A percentile compares a stretch with the other conserved stretches of the same genome.
Conservation (phyloP, 129 eudicot genomes). For the Artemisia annua region DNA sequence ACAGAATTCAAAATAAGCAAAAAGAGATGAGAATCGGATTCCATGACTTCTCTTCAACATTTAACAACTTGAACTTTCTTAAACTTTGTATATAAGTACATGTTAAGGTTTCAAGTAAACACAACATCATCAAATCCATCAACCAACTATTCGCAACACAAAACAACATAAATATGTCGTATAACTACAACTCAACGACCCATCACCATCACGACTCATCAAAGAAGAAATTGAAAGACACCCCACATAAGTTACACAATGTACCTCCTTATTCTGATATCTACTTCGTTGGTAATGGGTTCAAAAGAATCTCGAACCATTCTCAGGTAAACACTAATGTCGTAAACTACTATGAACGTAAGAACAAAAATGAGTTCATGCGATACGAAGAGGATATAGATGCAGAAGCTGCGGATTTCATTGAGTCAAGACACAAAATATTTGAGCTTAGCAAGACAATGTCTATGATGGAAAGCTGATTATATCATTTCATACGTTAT, state of each 20-base stretch:
- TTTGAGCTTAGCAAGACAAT: slow-evolving; percentile 45
- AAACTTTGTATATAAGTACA: no score
- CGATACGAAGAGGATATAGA: slow-evolving; percentile 34
- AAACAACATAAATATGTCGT: slow-evolving; percentile 22
- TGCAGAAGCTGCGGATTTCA: slow-evolving; percentile 59
- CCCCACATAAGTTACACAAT: slow-evolving; percentile 33
- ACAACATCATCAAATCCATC: slow-evolving; percentile 16
- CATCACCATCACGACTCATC: slow-evolving; percentile 4
- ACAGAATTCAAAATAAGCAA: neutral
- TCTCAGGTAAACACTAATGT: slow-evolving; percentile 21
- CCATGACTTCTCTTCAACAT: neutral
- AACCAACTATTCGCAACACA: neutral
- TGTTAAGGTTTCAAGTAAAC: neutral
- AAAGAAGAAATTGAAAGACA: slow-evolving; percentile 24
- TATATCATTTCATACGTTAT: neutral
- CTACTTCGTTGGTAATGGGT: slow-evolving; percentile 30
- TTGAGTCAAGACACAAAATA: slow-evolving; percentile 44
- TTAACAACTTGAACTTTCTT: neutral
- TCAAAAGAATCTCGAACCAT: slow-evolving; percentile 7
- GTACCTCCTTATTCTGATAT: slow-evolving; percentile 40
- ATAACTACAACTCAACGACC: slow-evolving; percentile 7
- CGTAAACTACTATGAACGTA: slow-evolving; percentile 7
- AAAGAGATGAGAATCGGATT: slow-evolving; percentile 20
- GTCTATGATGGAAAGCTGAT: slow-evolving; percentile 33
- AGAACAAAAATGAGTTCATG: neutral